Percentiles rank a stretch among this genome's conserved stretches.
Conservation (phyloP, 140 eudicot species). For the Erigeron philadelphicus region DNA sequence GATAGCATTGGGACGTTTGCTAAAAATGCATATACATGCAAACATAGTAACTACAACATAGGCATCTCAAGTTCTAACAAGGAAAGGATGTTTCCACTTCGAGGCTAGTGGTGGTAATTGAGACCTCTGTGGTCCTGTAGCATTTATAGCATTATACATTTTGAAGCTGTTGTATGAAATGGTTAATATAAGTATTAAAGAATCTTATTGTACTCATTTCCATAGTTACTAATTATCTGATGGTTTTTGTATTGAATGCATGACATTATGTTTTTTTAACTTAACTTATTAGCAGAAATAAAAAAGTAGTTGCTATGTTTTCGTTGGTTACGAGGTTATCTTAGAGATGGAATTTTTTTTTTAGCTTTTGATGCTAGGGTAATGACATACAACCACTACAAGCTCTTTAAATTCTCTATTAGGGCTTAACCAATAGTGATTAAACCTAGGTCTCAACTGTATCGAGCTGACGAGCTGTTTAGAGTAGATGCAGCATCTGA, state of each 20-base stretch:
- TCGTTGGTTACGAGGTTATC: neutral
- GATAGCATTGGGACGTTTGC: constrained; percentile 12
- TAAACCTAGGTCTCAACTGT: neutral
- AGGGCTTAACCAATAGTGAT: no score
- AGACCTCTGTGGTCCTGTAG: neutral
- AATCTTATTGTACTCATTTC: neutral
- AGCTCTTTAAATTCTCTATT: no score
- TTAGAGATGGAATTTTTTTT: neutral
- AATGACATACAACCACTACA: constrained; percentile 10
- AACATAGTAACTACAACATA: constrained; percentile 15
- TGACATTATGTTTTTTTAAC: neutral
- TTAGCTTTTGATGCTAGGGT: constrained; percentile 7
- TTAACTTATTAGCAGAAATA: constrained; percentile 3
- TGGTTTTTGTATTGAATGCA: neutral
- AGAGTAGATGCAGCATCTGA: neutral
- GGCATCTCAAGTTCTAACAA: neutral
- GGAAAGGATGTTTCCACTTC: constrained; percentile 13
- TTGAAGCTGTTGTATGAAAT: neutral
- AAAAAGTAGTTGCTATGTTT: neutral
- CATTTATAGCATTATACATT: neutral
- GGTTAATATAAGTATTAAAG: neutral
- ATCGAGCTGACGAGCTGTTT: no score
- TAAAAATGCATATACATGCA: neutral
- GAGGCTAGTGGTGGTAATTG: constrained; percentile 7
- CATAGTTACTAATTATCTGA: constrained; percentile 5